Evolutionary conservation across 345 rosid genomes (phyloP).

Genomic region (Lumnitzera littorea): DNA sequence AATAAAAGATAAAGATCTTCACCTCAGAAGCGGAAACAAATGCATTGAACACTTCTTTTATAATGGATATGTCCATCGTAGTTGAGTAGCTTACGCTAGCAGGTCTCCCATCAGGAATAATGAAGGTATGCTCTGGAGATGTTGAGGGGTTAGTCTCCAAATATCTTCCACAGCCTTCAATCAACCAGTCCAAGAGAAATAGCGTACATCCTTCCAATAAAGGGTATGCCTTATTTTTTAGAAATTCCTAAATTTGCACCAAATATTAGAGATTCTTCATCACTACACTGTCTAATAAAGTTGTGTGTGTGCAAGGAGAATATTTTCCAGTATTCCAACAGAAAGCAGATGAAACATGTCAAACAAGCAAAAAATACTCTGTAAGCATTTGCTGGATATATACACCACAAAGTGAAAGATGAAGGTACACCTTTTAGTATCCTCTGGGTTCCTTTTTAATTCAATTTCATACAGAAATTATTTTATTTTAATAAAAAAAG

Average conservation of each 20-base stretch:
- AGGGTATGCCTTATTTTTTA: slow-evolving; percentile 68
- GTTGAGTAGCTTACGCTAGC: slow-evolving; percentile 93
- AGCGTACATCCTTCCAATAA: slow-evolving; percentile 79
- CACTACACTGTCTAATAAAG: not conserved
- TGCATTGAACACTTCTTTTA: slow-evolving; percentile 65
- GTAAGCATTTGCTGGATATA: no score
- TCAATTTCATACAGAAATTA: no score
- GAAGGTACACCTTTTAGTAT: no score
- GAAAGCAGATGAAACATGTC: no score
- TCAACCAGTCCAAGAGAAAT: slow-evolving; percentile 91
- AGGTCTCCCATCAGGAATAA: slow-evolving; percentile 65
- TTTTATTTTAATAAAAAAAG: no score
- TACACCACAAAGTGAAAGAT: no score
- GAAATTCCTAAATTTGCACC: slow-evolving; percentile 58
- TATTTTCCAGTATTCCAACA: not conserved
- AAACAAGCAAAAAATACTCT: no score
- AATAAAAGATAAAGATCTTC: slow-evolving; percentile 10
- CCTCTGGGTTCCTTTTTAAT: no score
- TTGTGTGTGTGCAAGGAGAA: not conserved
- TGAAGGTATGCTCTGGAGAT: slow-evolving; percentile 86
- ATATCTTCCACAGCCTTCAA: slow-evolving; percentile 69
- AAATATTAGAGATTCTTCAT: slow-evolving; percentile 7
- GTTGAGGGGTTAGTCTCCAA: slow-evolving; percentile 95
- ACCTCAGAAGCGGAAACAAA: slow-evolving; percentile 85
- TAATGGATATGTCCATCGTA: slow-evolving; percentile 91